Evolutionary conservation across 345 rosid genomes (phyloP), one percentile per base, ranked within the genome.

Genomic region (Hypericum perforatum): DNA sequence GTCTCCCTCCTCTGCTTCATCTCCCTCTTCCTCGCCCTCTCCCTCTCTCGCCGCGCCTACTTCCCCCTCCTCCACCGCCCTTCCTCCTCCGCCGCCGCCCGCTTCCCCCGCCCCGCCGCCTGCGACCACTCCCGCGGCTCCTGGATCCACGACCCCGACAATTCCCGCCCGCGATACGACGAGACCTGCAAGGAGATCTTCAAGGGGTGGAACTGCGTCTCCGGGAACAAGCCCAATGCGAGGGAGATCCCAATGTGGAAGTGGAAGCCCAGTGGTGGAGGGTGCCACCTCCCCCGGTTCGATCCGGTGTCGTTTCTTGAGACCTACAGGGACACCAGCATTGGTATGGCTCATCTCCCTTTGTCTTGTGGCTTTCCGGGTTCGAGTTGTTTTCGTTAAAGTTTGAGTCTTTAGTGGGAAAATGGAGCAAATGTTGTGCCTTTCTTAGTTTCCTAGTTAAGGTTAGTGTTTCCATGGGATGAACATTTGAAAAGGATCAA

Each of bases 141-240:
- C 0, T 91, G 96, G 96, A 70, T 87, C 76, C 74, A 85, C 81
- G 75, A 79, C 60, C 70, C 64, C 39, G 15, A 22, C 1, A 22
- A 22, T 22, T 22, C 32, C 32, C 32, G 32, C 32, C 32, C 32
- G 0, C 71, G 70, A 53, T 91, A 87, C 49, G 87, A 74, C 15
- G 54, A 69, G 15, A 70, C 71, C 39, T 91, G 98, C 43, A 91
- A 82, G 69, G 98, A 87, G 78, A 87, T 91, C 53, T 91, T 81
- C 77, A 87, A 83, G 62, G 98, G 98, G 9, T 91, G 98, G 98
- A 91, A 87, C 44, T 91, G 96, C 59, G 49, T 78, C 29, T 65
- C 89, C 56, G 77, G 74, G 61, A 66, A 76, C 57, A 87, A 91
- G 78, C 68, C 86, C 10, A 85, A 83, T 57, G 85, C 66, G 11